Percentiles rank a stretch among this genome's conserved stretches.
phyloP scores from a whole-genome alignment of 257 asterid genomes.

The Rauvolfia tetraphylla region DNA sequence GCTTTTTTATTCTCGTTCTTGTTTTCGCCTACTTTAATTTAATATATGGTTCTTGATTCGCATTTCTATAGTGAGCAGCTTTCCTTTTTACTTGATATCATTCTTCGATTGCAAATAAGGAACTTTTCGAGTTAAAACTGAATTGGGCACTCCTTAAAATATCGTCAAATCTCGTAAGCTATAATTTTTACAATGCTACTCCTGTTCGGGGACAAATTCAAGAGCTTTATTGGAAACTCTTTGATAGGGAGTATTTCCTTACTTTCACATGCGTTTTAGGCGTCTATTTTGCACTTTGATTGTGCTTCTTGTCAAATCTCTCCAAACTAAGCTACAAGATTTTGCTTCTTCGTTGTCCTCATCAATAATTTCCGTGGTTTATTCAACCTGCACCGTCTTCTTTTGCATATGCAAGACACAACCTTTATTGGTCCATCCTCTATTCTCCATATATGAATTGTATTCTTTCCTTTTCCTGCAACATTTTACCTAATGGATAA shows the following conservation, averaged over 20 bases:
- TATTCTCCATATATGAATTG: neutral
- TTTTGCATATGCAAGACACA: neutral
- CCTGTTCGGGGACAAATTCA: neutral
- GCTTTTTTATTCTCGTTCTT: neutral
- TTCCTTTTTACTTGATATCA: neutral
- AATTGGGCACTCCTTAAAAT: neutral
- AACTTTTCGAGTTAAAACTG: neutral
- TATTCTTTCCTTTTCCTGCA: neutral
- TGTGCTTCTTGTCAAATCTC: neutral
- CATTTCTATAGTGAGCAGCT: neutral
- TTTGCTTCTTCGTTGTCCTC: neutral
- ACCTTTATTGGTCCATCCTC: neutral
- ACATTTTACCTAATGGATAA: neutral
- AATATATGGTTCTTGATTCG: neutral
- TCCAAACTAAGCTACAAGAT: neutral
- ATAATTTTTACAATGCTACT: slow-evolving; percentile 15
- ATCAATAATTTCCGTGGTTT: neutral
- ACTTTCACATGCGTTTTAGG: neutral
- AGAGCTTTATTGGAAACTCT: neutral
- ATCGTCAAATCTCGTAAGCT: neutral
- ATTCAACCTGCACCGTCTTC: neutral
- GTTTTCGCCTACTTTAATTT: neutral
- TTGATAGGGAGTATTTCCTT: neutral
- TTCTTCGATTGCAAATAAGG: neutral
- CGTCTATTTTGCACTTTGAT: neutral